phyloP scores from a whole-genome alignment of 768 basidiomycete species.

The Suillus ampliporus region DNA sequence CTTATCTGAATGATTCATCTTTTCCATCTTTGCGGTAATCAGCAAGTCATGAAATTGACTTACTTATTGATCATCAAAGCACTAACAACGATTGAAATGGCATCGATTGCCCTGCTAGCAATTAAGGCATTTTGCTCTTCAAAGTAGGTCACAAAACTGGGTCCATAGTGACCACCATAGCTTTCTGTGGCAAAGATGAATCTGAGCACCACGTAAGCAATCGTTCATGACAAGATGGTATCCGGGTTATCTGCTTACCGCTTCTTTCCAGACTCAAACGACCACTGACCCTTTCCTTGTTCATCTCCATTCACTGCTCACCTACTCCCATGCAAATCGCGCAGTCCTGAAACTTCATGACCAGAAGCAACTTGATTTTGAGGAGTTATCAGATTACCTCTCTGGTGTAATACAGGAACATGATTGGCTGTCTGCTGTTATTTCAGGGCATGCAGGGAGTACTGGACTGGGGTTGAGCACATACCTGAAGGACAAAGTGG shows the following conservation, averaged over 20 bases:
- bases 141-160: constrained; percentile 68
- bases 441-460: constrained; percentile 87
- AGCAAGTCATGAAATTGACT: constrained; percentile 3
- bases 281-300: constrained; percentile 90
- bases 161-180: constrained; percentile 73
- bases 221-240: neutral
- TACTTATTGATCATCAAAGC: constrained; percentile 72
- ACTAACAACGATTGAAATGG: constrained; percentile 57
- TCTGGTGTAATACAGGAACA: constrained; percentile 92
- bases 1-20: too few species aligned
- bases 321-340: constrained; percentile 92
- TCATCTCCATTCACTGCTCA: constrained; percentile 89
- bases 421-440: constrained; percentile 88
- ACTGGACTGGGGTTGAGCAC: constrained; percentile 84
- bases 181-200: constrained; percentile 71
- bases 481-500: constrained; percentile 92
- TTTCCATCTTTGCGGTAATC: too few species aligned
- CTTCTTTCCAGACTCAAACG: constrained; percentile 70
- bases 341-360: constrained; percentile 95
- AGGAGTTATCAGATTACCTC: constrained; percentile 94
- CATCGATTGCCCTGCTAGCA: constrained; percentile 46
- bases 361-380: constrained; percentile 98
- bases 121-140: constrained; percentile 65
- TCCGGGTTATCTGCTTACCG: constrained; percentile 6
- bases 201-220: constrained; percentile 34